Percentiles rank a stretch among this genome's conserved stretches.
Conservation (phyloP, 192 early-diverging fungal genomes). For the Linnemannia hyalina region DNA sequence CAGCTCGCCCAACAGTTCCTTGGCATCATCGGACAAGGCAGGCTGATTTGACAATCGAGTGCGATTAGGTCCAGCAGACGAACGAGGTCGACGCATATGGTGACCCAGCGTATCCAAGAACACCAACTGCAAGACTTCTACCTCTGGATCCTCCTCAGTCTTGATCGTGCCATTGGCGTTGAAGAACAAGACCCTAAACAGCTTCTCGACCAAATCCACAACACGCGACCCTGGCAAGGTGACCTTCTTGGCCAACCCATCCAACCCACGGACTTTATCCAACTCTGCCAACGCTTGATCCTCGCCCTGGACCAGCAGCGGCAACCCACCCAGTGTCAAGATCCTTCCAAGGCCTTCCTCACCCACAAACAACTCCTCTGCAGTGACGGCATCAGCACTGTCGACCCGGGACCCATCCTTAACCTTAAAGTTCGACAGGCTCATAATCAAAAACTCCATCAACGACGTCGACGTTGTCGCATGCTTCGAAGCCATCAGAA, state of each 20-base stretch:
- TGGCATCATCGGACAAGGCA: constrained; percentile 22
- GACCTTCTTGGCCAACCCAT: constrained; percentile 57
- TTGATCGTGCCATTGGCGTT: background rate
- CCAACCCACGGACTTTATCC: constrained; percentile 61
- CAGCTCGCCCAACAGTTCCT: constrained; percentile 38
- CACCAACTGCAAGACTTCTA: constrained; percentile 55
- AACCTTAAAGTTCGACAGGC: constrained; percentile 33
- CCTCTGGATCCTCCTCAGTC: constrained; percentile 4
- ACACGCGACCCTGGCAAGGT: constrained; percentile 54
- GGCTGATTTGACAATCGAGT: background rate
- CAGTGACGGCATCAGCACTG: background rate
- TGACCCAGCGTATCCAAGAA: constrained; percentile 55
- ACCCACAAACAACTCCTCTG: constrained; percentile 51
- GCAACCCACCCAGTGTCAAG: constrained; percentile 60
- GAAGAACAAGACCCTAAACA: constrained; percentile 43
- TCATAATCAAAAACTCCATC: constrained; percentile 64
- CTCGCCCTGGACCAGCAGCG: background rate
- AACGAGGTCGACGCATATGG: constrained; percentile 30
- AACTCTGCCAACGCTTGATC: constrained; percentile 32
- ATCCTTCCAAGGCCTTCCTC: constrained; percentile 63
- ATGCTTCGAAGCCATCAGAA: constrained; percentile 61
- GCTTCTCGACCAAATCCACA: constrained; percentile 44
- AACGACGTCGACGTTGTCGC: constrained; percentile 62
- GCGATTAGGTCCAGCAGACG: background rate
- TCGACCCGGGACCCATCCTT: background rate